Conservation (phyloP, 2,329 filamentous ascomycete species). For the Beauveria caledonica region DNA sequence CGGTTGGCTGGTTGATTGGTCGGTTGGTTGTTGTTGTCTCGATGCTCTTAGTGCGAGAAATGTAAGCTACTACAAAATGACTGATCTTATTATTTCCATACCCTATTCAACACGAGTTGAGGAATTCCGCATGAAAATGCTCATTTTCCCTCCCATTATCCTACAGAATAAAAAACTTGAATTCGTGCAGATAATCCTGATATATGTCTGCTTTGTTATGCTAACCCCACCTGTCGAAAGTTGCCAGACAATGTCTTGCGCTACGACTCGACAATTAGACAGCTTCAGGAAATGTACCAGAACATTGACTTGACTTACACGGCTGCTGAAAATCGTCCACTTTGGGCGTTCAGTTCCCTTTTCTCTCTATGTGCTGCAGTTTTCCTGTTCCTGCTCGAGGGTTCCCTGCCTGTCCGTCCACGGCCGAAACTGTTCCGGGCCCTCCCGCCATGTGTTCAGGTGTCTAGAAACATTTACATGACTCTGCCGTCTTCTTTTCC, state of each 20-base stretch:
- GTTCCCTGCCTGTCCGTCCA: too few relatives aligned
- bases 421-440: neutral
- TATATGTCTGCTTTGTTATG: neutral
- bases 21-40: neutral
- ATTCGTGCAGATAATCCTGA: neutral
- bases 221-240: neutral
- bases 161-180: neutral
- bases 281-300: neutral
- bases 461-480: neutral
- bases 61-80: neutral
- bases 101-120: too few relatives aligned
- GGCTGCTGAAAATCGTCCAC: too few relatives aligned
- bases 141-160: too few relatives aligned
- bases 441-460: neutral
- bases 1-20: too few relatives aligned
- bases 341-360: too few relatives aligned
- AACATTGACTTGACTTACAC: too few relatives aligned
- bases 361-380: too few relatives aligned
- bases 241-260: neutral
- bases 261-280: neutral
- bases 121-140: too few relatives aligned
- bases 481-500: neutral
- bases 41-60: neutral
- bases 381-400: too few relatives aligned
- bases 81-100: neutral